These are phyloP conservation scores for Cruciata laevipes DNA, from an alignment of 257 asterid species.

Conservation along the genomic window DNA sequence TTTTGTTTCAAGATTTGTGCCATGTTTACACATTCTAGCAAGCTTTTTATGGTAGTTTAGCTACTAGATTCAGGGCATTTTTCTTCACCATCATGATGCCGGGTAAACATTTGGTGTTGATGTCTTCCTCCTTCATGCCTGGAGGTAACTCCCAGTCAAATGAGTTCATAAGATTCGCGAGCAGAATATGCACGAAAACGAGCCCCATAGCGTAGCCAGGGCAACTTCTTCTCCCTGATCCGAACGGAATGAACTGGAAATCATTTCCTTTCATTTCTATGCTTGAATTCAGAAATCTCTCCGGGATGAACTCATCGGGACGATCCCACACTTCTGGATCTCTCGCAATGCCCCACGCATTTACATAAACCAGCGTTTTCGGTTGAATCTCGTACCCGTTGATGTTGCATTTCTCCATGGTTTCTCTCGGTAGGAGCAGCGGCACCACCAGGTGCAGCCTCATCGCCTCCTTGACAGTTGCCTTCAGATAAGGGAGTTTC, in stretches of 20 bases:
- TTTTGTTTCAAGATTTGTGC: too few species aligned
- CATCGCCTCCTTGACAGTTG: not conserved
- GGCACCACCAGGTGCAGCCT: not conserved
- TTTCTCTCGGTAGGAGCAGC: not conserved
- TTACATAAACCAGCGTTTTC: not conserved
- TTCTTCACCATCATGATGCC: not conserved
- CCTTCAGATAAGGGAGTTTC: not conserved
- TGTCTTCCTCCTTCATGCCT: not conserved
- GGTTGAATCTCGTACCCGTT: constrained; percentile 3
- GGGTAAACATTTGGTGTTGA: not conserved
- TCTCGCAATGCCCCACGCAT: not conserved
- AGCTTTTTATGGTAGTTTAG: not conserved
- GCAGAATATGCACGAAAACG: not conserved
- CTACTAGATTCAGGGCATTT: not conserved
- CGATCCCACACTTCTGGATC: not conserved
- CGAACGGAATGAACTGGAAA: not conserved
- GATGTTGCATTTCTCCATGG: not conserved
- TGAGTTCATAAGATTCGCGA: not conserved
- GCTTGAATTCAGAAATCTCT: not conserved
- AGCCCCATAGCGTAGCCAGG: not conserved
- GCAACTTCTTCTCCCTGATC: constrained; percentile 5
- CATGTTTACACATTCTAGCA: not conserved
- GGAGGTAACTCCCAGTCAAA: constrained; percentile 5
- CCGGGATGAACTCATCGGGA: not conserved
- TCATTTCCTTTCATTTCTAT: not conserved